Base-by-base conservation (phyloP, 1,139 yeast genomes). In the Tardiomyces digboiensis region DNA sequence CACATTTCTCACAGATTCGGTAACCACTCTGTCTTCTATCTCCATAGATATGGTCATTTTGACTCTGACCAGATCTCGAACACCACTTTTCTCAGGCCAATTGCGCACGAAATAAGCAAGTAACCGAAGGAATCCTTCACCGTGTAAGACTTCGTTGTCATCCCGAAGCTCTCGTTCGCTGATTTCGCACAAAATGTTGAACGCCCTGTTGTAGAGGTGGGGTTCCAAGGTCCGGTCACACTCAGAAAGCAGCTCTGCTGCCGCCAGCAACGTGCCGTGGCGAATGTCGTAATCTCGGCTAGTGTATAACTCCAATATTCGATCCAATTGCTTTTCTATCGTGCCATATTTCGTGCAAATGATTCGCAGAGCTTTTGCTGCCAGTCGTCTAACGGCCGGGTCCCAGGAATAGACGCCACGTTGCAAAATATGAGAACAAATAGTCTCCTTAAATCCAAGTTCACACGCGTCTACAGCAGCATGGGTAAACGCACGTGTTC, bases 371-470 rank as follows among this genome's bases (percentile, higher is more conserved):
- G 64, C 53, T 18, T 49, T 40, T 2, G 64, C 64, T 1, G 68
- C 65, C 21, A 66, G 50, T 23, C 68, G 60, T 39, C 78, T 63
- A 1, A 68, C 53, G 2, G 66, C 70, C 41, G 70, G 67, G 33
- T 66, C 67, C 51, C 66, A 60, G 42, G 61, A 67, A 45, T 41
- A 49, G 39, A 59, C 60, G 39, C 55, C 61, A 23, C 61, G 60
- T 0, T 38, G 39, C 3, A 57, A 29, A 3, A 48, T 48, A 23
- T 47, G 50, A 5, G 44, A 4, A n/a, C 7, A 33, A 3, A 33
- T 20, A 33, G n/a, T 33, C 7, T 8, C 16, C 33, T 13, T 33
- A n/a, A 14, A 33, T 16, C 37, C 37, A 12, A 33, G 37, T 13
- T 33, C 19, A 12, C 19, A 33, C 4, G 19, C 37, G 18, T 16